Conservation (phyloP, 129 eudicot species). For the Rutidosis leptorrhynchoides region DNA sequence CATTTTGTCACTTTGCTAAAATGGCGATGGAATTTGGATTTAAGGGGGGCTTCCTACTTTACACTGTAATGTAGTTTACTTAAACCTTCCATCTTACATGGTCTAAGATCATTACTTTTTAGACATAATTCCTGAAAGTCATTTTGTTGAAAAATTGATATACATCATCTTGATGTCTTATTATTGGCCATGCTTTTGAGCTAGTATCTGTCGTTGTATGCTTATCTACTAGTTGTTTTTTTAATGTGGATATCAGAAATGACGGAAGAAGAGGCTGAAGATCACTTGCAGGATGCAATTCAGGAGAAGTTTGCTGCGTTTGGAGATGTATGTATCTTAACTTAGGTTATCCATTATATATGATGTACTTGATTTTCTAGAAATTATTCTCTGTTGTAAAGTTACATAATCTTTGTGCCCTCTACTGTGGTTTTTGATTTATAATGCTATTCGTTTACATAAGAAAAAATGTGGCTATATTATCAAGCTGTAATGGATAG, state of each 20-base stretch:
- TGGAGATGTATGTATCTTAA: conserved; percentile 67
- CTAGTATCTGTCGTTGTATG: conserved; percentile 16
- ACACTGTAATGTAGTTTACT: not conserved
- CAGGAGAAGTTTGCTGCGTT: conserved; percentile 94
- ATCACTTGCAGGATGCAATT: conserved; percentile 87
- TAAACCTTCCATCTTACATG: not conserved
- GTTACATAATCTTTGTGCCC: not conserved
- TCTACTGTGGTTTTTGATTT: not conserved
- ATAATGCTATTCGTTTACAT: not conserved
- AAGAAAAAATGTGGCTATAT: not conserved
- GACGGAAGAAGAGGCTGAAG: conserved; percentile 96
- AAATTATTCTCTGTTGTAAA: conserved; percentile 4
- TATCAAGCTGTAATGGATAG: not conserved
- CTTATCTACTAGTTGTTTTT: conserved; percentile 13
- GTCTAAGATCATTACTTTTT: not conserved
- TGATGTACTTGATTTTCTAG: conserved; percentile 11
- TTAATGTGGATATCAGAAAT: conserved; percentile 58
- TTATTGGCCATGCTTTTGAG: conserved; percentile 15
- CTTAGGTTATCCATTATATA: conserved; percentile 1
- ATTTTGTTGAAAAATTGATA: not conserved
- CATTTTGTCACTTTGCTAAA: conserved; percentile 9
- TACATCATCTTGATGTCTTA: not conserved
- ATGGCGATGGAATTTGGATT: conserved; percentile 1
- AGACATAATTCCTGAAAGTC: not conserved
- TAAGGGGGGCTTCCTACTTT: not conserved